A percentile compares a stretch with the other conserved stretches of the same genome.
Conservation (phyloP, 352 stramenopile species). For the Phytophthora quininea region DNA sequence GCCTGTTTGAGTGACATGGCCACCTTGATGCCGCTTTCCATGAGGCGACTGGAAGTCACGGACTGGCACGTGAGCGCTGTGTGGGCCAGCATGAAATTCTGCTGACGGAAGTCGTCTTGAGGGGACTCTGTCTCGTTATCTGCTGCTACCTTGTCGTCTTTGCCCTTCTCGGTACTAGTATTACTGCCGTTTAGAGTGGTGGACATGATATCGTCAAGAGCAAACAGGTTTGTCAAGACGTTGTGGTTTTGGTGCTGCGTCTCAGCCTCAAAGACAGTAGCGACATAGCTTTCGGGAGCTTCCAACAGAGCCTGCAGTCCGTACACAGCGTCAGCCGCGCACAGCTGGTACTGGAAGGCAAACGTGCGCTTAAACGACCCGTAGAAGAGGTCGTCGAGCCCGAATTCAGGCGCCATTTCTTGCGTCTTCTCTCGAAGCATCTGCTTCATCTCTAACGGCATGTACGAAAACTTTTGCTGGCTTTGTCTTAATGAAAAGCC, state of each 20-base stretch:
- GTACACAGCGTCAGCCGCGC: constrained; percentile 95
- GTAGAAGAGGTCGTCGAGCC: constrained; percentile 96
- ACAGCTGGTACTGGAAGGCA: constrained; percentile 95
- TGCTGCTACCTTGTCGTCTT: constrained; percentile 30
- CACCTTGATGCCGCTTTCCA: constrained; percentile 95
- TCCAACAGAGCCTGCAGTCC: constrained; percentile 95
- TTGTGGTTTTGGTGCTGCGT: constrained; percentile 62
- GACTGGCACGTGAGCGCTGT: constrained; percentile 74
- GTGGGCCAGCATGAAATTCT: constrained; percentile 83
- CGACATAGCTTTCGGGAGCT: constrained; percentile 76
- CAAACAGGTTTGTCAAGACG: constrained; percentile 45
- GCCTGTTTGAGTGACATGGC: constrained; percentile 95
- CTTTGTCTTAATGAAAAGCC: constrained; percentile 95
- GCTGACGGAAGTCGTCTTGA: constrained; percentile 70
- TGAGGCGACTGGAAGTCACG: constrained; percentile 69
- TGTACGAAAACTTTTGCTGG: constrained; percentile 96
- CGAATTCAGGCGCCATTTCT: constrained; percentile 94
- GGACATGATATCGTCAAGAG: constrained; percentile 31
- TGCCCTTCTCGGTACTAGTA: constrained; percentile 4
- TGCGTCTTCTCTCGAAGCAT: constrained; percentile 92
- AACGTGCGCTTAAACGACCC: constrained; percentile 95
- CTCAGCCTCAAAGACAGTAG: constrained; percentile 65
- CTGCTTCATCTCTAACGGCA: constrained; percentile 92
- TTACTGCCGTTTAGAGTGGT: constrained; percentile 5
- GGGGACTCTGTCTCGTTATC: constrained; percentile 30